Percentiles rank a stretch among this genome's conserved stretches.
phyloP scores from a whole-genome alignment of 2,329 filamentous ascomycete species.

The Beauveria bassiana region DNA sequence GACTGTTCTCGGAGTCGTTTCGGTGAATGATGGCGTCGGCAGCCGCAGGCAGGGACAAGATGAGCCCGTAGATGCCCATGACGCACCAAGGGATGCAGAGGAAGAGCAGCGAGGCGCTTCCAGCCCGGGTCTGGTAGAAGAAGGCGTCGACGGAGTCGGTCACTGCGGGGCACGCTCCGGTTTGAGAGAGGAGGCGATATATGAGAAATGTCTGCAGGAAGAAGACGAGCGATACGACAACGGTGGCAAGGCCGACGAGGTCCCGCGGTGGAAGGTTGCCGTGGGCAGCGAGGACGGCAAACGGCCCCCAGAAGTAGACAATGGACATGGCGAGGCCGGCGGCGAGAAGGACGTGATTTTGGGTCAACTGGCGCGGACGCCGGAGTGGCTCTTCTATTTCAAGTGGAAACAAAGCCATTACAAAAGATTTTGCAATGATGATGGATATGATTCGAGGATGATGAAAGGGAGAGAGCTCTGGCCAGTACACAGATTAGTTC shows the following conservation, averaged over 20 bases:
- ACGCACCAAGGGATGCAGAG: constrained; percentile 1
- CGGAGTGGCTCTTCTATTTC: not conserved
- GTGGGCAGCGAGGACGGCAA: not conserved
- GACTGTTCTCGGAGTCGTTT: not conserved
- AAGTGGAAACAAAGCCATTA: not conserved
- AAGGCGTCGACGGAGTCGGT: not conserved
- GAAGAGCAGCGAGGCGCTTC: not conserved
- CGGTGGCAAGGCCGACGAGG: not conserved
- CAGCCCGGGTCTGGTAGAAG: not conserved
- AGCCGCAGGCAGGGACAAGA: not conserved
- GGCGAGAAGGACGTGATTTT: not conserved
- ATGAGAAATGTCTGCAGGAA: not conserved
- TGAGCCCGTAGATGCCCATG: not conserved
- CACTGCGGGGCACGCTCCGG: not conserved
- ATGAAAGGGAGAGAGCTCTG: not conserved
- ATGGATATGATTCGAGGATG: not conserved
- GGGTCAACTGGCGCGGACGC: not conserved
- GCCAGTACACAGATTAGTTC: not conserved
- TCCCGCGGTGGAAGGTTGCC: not conserved
- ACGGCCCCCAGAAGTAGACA: not conserved
- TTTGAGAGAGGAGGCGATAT: not conserved
- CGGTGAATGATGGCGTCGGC: not conserved
- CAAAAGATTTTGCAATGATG: constrained; percentile 10
- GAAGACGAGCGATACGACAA: not conserved
- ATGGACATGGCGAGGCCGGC: not conserved